A percentile compares a stretch with the other conserved stretches of the same genome.
phyloP scores from a whole-genome alignment of 345 rosid species.

The Raphanus sativus region DNA sequence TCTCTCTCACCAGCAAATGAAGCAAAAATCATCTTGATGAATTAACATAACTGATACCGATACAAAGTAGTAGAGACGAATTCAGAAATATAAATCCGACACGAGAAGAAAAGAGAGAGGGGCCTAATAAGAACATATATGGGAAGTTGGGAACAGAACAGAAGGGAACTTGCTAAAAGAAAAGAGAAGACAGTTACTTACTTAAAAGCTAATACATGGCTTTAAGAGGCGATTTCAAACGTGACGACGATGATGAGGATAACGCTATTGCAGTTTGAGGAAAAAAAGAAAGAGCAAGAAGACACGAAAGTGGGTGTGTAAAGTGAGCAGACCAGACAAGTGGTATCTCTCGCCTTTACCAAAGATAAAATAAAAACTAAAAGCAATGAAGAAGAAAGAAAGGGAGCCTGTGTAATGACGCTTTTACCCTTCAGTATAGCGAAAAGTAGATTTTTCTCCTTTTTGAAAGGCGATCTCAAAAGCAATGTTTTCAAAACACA shows the following conservation, averaged over 20 bases:
- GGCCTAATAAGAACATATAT: constrained; percentile 9
- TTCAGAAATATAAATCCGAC: background rate
- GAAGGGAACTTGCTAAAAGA: constrained; percentile 15
- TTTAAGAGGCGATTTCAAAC: background rate
- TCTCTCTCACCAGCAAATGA: constrained; percentile 11
- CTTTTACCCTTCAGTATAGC: background rate
- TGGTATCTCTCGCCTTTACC: constrained; percentile 30
- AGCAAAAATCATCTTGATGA: background rate
- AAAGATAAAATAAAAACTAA: background rate
- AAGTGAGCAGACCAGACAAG: constrained; percentile 27
- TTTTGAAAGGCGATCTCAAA: no score
- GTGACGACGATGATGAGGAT: constrained; percentile 7
- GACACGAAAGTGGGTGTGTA: constrained; percentile 5
- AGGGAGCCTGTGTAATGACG: background rate
- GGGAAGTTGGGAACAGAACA: background rate
- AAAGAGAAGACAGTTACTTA: constrained; percentile 24
- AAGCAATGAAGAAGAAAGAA: background rate
- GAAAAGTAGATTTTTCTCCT: background rate
- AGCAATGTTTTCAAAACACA: no score
- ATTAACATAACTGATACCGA: background rate
- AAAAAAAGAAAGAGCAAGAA: background rate
- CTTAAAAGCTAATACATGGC: constrained; percentile 12
- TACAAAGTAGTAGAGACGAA: background rate
- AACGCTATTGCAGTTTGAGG: constrained; percentile 1
- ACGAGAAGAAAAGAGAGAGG: background rate